phyloP scores from a whole-genome alignment of 139 green algal genomes.

The Pseudopediastrum boryanum region DNA sequence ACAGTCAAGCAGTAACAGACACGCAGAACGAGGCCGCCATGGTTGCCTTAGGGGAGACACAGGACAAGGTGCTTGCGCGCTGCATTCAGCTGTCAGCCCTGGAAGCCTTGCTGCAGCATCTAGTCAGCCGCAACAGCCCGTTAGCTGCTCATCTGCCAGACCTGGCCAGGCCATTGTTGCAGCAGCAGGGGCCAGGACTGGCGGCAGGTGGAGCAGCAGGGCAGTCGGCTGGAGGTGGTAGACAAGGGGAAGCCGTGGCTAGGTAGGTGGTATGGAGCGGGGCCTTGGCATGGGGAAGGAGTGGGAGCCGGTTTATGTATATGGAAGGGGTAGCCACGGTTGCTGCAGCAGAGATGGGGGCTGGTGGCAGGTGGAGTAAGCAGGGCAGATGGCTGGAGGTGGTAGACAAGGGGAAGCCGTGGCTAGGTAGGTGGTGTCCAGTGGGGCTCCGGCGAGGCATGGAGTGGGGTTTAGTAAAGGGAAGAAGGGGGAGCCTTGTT shows the following conservation, averaged over 20 bases:
- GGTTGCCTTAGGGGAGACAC: constrained; percentile 5
- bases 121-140: constrained; percentile 2
- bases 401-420: background rate
- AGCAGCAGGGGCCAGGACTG: background rate
- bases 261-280: too few relatives aligned
- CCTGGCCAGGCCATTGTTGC: constrained; percentile 21
- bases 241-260: background rate
- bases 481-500: too few relatives aligned
- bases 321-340: too few relatives aligned
- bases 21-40: too few relatives aligned
- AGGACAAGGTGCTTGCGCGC: constrained; percentile 37
- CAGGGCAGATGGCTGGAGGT: background rate
- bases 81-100: constrained; percentile 26
- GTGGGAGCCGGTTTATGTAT: too few relatives aligned
- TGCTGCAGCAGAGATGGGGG: background rate
- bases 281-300: too few relatives aligned
- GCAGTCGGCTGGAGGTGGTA: background rate
- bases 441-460: too few relatives aligned
- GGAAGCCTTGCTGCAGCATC: constrained; percentile 28
- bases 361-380: background rate
- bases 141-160: constrained; percentile 30
- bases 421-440: too few relatives aligned
- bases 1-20: too few relatives aligned
- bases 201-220: background rate
- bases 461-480: too few relatives aligned